phyloP scores from a whole-genome alignment of 306 rosid species.

The Gleditsia sinensis region DNA sequence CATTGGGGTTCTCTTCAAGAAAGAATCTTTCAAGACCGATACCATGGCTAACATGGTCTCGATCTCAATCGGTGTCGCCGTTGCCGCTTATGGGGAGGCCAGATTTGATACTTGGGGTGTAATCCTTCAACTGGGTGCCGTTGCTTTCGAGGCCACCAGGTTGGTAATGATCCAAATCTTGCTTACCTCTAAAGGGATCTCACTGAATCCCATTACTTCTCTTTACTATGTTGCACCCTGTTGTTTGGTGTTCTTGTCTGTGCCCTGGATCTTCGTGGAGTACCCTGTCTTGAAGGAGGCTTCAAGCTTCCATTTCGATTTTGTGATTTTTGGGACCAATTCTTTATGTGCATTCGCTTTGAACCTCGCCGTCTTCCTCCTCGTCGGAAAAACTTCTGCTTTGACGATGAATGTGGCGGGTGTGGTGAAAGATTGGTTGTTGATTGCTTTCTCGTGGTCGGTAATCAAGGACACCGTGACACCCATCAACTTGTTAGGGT shows the following conservation, averaged over 20 bases:
- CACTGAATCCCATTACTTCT: constrained; percentile 78
- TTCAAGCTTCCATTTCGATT: constrained; percentile 70
- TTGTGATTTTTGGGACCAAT: constrained; percentile 67
- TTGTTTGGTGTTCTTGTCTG: constrained; percentile 57
- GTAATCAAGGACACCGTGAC: constrained; percentile 89
- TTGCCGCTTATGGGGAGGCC: constrained; percentile 91
- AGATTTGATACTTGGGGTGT: constrained; percentile 82
- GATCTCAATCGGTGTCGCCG: constrained; percentile 78
- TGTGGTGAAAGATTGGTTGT: constrained; percentile 84
- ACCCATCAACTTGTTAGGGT: constrained; percentile 76
- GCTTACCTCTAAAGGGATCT: constrained; percentile 82
- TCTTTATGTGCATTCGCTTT: constrained; percentile 80
- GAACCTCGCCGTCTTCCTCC: constrained; percentile 80
- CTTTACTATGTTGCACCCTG: constrained; percentile 86
- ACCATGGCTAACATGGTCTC: constrained; percentile 88
- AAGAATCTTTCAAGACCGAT: constrained; percentile 62
- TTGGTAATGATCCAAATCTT: constrained; percentile 88
- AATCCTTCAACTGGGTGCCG: constrained; percentile 75
- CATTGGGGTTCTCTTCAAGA: constrained; percentile 65
- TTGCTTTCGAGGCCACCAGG: constrained; percentile 82
- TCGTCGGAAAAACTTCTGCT: constrained; percentile 88
- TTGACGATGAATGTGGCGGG: constrained; percentile 95
- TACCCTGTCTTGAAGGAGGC: constrained; percentile 60
- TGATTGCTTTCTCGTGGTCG: constrained; percentile 89
- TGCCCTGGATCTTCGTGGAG: constrained; percentile 82